Evolutionary conservation across 805 yeast species (phyloP), one percentile per base, ranked within the genome.

Genomic region (Clavispora vitiphila): DNA sequence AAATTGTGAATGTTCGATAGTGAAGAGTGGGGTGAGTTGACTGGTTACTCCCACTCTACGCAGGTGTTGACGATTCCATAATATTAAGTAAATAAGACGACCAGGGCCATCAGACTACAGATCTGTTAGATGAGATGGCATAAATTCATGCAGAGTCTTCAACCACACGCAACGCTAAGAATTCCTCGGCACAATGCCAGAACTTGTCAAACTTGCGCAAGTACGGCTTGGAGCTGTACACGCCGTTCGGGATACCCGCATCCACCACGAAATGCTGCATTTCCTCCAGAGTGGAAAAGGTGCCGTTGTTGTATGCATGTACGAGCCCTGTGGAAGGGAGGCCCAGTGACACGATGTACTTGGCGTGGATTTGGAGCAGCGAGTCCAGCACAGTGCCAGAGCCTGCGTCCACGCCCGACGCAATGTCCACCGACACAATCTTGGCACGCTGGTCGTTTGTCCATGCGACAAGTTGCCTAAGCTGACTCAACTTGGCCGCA

Each of bases 341-440:
- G 2, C 93, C 95, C 53, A 81, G 64, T 26, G 90, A 81, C 4
- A 82, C 74, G 27, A 86, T 72, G 64, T 81, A 80, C 44, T 72
- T 74, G 42, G 84, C 66, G 10, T 67, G 61, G 8, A 82, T 55
- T 5, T 64, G 58, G 10, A 65, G 49, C 21, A 58, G 48, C 7
- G 55, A 50, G 36, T 57, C 65, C 49, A 50, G 57, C 8, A 57
- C 56, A 20, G 63, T 67, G 7, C 96, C 97, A 0, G 95, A 78
- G 4, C 93, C 86, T 7, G 89, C 82, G 55, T 86, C 95, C 31
- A 83, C 67, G 4, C 96, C 96, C 1, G 89, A 76, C 4, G 96
- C 90, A 21, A 86, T 76, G 55, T 88, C 96, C 21, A 89, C 57
- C 0, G 96, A 84, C 64, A 86, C 54, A 8, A 75, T 65, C 29